phyloP scores from a whole-genome alignment of 2,329 filamentous ascomycete genomes.

The Diplodia sapinea region DNA sequence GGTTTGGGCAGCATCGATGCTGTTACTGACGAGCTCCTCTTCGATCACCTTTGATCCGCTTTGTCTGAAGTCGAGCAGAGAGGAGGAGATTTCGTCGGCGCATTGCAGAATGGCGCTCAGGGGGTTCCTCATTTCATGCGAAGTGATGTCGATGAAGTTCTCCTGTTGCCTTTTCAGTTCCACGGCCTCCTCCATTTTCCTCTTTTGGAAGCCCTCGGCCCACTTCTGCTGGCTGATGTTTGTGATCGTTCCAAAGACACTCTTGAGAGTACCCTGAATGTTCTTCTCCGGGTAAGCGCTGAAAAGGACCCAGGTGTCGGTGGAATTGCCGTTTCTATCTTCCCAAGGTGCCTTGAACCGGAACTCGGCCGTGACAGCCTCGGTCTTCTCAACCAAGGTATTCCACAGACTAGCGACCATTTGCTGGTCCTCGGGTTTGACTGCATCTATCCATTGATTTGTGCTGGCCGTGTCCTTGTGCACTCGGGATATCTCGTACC shows the following conservation, averaged over 20 bases:
- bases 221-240: slow-evolving; percentile 87
- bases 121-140: slow-evolving; percentile 78
- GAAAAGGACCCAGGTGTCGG: slow-evolving; percentile 79
- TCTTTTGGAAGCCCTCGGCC: slow-evolving; percentile 79
- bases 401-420: slow-evolving; percentile 67
- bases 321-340: slow-evolving; percentile 62
- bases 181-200: slow-evolving; percentile 78
- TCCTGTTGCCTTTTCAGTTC: slow-evolving; percentile 82
- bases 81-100: slow-evolving; percentile 73
- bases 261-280: slow-evolving; percentile 68
- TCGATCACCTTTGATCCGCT: slow-evolving; percentile 54
- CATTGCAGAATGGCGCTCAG: slow-evolving; percentile 77
- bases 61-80: slow-evolving; percentile 52
- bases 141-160: slow-evolving; percentile 80
- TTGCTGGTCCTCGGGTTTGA: slow-evolving; percentile 69
- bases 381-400: slow-evolving; percentile 65
- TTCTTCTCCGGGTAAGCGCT: slow-evolving; percentile 76
- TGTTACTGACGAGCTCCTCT: slow-evolving; percentile 60
- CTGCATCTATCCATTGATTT: slow-evolving; percentile 74
- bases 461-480: slow-evolving; percentile 64
- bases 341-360: slow-evolving; percentile 73
- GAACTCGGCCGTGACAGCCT: slow-evolving; percentile 73
- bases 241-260: slow-evolving; percentile 80
- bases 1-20: slow-evolving; percentile 76
- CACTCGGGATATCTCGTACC: slow-evolving; percentile 70